Evolutionary conservation across 495 filamentous ascomycete genomes (phyloP), one percentile per base, ranked within the genome.

Genomic region (Tuber aestivum): DNA sequence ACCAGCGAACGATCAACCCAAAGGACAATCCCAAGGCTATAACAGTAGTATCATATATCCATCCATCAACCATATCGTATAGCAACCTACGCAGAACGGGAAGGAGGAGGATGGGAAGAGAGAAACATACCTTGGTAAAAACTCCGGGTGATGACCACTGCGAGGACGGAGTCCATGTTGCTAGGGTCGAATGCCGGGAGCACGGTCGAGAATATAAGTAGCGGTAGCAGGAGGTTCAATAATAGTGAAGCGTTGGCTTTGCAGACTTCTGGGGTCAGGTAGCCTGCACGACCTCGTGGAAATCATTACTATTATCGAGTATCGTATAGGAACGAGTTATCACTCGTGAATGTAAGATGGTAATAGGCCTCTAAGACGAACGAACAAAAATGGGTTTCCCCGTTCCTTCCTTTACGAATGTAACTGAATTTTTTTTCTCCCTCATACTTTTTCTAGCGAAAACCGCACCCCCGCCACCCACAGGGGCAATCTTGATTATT

Each of bases 141-240:
- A 2, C 68, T 23, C n/a, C 75, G 78, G 0, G 81, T 83, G 37
- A 83, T 50, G 68, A 80, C 73, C 18, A 81, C 45, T 2, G 74
- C 75, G 42, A 79, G 42, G n/a, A 82, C 73, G 35, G 81, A 80
- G 21, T 70, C 61, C 78, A 83, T 83, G 41, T 83, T 82, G 45
- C 74, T 70, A 35, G 75, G 35, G 45, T 82, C 72, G 77, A 83
- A 83, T 2, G 81, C 82, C 32, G 81, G 78, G 27, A 82, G 50
- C 35, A 83, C 81, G 21, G 81, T 81, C 68, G 81, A 80, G 61
- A 83, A 83, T 48, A 83, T 83, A 8, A 83, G 73, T 37, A 83
- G 32, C 38, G 81, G 81, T 5, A 83, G 70, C 18, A 83, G 71
- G 0, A 83, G 40, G 69, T 82, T 83, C 50, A 83, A 75, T 72